Evolutionary conservation across 2,329 filamentous ascomycete genomes (phyloP), one percentile per base, ranked within the genome.

Genomic region (Clarireedia monteithiana): DNA sequence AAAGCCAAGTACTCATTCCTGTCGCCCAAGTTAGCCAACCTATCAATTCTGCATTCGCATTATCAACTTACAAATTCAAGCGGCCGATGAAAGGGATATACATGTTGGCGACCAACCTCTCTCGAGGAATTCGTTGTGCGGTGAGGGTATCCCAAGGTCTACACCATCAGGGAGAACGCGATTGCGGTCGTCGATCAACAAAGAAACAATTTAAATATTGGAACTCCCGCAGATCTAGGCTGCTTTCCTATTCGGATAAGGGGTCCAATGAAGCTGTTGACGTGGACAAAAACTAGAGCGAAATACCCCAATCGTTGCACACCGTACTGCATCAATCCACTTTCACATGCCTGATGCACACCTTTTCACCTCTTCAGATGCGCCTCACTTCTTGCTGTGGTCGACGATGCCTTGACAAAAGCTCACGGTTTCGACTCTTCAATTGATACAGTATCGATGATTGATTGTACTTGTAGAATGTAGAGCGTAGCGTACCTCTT

Each of bases 1-100:
- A 99, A 82, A 40, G 91, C 90, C 60, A 95, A 73, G 74, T 97
- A 97, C 75, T 99, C 91, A 72, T 80, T 80, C 71, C 88, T 91
- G 58, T 54, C 34, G 23, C 48, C 50, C 36, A 42, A 48, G 48
- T 60, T 46, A 60, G 54, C 55, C 49, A 48, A 17, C 5, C 26
- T n/a, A 10, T 2, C 27, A 48, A 27, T 17, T 4, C 23, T 39
- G 30, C 24, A 42, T 17, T 3, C 14, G 20, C 15, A 23, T 30
- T 36, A 24, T 52, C 15, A 40, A 63, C 71, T 60, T 63, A 74
- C 72, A 69, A 62, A 59, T 71, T 70, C 53, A 74, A 59, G 53
- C 72, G 72, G 48, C 72, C 72, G 61, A 74, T 66, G 58, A 74
- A 74, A 24, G 72, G 72, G 53, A 74, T 66, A 26, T 70, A 68